These are phyloP conservation scores for Flaveria brownii DNA, from an alignment of 129 eudicot genomes.

Conservation along the genomic window DNA sequence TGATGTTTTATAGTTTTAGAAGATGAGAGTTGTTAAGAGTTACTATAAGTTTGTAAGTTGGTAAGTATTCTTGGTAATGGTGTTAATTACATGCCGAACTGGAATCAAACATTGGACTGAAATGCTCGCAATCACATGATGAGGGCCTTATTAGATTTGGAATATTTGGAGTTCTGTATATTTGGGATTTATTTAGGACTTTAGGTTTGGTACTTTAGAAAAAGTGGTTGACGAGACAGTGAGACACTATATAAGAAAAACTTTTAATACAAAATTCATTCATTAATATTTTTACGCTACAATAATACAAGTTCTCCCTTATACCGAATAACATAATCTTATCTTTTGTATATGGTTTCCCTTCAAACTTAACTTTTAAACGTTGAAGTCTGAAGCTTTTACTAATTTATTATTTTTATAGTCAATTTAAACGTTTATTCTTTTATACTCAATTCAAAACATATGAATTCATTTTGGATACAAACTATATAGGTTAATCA, in stretches of 20 bases:
- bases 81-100: too few relatives aligned
- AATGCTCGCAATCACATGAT: not conserved
- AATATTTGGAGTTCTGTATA: not conserved
- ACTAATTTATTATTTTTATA: not conserved
- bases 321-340: not conserved
- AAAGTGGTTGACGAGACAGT: too few relatives aligned
- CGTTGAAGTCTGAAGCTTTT: not conserved
- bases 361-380: not conserved
- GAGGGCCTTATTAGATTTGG: not conserved
- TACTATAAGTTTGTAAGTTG: too few relatives aligned
- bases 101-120: not conserved
- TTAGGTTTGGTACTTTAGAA: not conserved
- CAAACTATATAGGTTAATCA: not conserved
- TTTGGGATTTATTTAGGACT: not conserved
- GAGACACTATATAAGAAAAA: too few relatives aligned
- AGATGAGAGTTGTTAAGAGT: too few relatives aligned
- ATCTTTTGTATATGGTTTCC: not conserved
- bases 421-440: not conserved
- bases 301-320: not conserved
- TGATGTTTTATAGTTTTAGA: not conserved
- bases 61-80: too few relatives aligned
- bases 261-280: too few relatives aligned
- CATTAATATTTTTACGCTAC: not conserved
- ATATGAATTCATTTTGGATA: not conserved
- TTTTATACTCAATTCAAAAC: not conserved